These are phyloP conservation scores for Xylogone sp. DNA, from an alignment of 2,329 filamentous ascomycete species.

Conservation along the genomic window DNA sequence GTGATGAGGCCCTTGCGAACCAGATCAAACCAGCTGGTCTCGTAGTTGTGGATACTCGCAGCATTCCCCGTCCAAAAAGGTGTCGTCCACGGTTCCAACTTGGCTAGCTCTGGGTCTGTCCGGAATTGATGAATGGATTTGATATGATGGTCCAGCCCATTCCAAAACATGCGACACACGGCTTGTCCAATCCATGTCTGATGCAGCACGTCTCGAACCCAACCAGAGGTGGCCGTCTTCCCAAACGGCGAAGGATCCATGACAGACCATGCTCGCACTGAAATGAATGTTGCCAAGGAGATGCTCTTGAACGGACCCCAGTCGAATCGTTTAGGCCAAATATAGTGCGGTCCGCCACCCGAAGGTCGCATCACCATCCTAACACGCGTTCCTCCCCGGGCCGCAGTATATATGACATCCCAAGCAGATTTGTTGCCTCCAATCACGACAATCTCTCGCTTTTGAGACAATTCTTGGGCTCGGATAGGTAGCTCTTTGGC, in stretches of 20 bases:
- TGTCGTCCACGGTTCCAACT: slow-evolving; percentile 49
- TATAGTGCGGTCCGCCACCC: slow-evolving; percentile 53
- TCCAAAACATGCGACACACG: slow-evolving; percentile 56
- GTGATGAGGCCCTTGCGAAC: slow-evolving; percentile 48
- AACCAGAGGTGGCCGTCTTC: slow-evolving; percentile 33
- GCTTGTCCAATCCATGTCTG: slow-evolving; percentile 51
- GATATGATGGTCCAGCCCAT: slow-evolving; percentile 51
- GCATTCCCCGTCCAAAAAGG: slow-evolving; percentile 50
- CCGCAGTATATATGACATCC: slow-evolving; percentile 62
- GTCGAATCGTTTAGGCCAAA: slow-evolving; percentile 20
- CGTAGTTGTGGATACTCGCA: slow-evolving; percentile 58
- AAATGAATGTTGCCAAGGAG: background rate
- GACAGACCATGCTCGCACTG: background rate
- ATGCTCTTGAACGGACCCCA: background rate
- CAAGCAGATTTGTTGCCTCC: slow-evolving; percentile 63
- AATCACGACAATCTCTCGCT: slow-evolving; percentile 49
- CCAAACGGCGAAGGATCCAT: background rate
- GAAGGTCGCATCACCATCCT: slow-evolving; percentile 25
- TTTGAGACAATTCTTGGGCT: slow-evolving; percentile 32
- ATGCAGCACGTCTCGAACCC: slow-evolving; percentile 52
- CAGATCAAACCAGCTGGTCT: slow-evolving; percentile 52
- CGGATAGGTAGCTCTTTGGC: slow-evolving; percentile 45
- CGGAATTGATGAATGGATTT: slow-evolving; percentile 48
- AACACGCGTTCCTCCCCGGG: slow-evolving; percentile 39
- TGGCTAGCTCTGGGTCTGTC: slow-evolving; percentile 46